Conservation (phyloP, 1,284 basidiomycete genomes). For the Sporisorium graminicola region DNA sequence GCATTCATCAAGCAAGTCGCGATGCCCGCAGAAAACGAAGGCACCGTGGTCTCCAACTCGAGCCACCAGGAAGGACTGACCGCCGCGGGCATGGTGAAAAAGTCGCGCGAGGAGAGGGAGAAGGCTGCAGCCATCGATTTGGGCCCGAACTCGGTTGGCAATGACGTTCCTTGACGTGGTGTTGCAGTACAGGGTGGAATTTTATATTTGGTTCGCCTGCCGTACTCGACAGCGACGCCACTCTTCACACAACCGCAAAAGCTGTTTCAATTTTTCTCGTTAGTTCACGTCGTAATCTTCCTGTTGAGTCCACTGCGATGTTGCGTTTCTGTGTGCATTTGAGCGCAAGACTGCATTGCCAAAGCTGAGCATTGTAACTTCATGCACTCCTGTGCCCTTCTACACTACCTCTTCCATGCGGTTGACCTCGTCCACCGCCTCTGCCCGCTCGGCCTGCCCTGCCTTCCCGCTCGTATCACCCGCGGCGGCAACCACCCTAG, state of each 20-base stretch:
- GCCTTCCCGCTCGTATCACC: not conserved
- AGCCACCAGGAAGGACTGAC: conserved; percentile 16
- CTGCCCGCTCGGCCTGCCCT: not conserved
- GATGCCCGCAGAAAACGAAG: conserved; percentile 31
- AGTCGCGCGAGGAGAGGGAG: conserved; percentile 27
- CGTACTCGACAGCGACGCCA: too few relatives aligned
- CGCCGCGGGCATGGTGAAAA: conserved; percentile 26
- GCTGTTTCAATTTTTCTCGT: not conserved
- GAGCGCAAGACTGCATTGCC: not conserved
- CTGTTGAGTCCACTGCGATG: too few relatives aligned
- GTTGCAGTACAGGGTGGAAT: too few relatives aligned
- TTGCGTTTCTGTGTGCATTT: too few relatives aligned
- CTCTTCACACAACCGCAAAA: too few relatives aligned
- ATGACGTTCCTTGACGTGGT: conserved; percentile 24
- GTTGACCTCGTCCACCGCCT: not conserved
- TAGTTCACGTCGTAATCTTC: not conserved
- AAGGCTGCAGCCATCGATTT: conserved; percentile 32
- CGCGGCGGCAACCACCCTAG: conserved; percentile 36
- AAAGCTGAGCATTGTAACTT: too few relatives aligned
- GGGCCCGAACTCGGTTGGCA: conserved; percentile 18
- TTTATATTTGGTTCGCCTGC: too few relatives aligned
- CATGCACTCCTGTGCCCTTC: too few relatives aligned
- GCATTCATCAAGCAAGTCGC: conserved; percentile 18
- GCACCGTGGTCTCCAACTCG: conserved; percentile 21
- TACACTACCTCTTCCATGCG: not conserved